Percentiles rank a stretch among this genome's conserved stretches.
Conservation (phyloP, 441 rosid genomes). For the Bruguiera hainesii region DNA sequence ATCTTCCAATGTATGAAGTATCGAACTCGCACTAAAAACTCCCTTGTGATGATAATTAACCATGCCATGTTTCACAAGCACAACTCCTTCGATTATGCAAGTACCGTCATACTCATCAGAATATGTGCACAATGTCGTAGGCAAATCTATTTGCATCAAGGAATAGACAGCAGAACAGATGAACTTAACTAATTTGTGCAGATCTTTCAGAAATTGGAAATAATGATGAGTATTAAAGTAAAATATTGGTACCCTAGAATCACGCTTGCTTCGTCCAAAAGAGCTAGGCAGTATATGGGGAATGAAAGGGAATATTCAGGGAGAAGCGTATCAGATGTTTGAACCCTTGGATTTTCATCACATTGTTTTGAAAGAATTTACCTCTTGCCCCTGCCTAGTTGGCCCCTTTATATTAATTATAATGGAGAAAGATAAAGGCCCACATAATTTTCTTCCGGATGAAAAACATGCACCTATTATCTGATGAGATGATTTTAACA, state of each 20-base stretch:
- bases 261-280: no score
- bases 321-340: no score
- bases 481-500: neutral
- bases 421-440: no score
- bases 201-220: neutral
- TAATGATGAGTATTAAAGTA: neutral
- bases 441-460: no score
- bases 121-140: slow-evolving; percentile 88
- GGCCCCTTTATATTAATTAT: no score
- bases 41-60: neutral
- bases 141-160: slow-evolving; percentile 75
- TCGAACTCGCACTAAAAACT: neutral
- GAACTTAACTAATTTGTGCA: neutral
- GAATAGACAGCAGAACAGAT: slow-evolving; percentile 5
- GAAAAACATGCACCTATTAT: neutral
- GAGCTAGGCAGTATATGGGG: no score
- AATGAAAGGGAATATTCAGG: no score
- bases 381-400: no score
- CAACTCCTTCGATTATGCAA: neutral
- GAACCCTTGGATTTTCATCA: no score
- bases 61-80: slow-evolving; percentile 7
- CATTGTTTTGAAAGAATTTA: no score
- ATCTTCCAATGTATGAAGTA: neutral
- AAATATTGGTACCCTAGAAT: no score
- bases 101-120: slow-evolving; percentile 35